Evolutionary conservation across 2,329 filamentous ascomycete species (phyloP).

Genomic region (Paraconiothyrium brasiliense): DNA sequence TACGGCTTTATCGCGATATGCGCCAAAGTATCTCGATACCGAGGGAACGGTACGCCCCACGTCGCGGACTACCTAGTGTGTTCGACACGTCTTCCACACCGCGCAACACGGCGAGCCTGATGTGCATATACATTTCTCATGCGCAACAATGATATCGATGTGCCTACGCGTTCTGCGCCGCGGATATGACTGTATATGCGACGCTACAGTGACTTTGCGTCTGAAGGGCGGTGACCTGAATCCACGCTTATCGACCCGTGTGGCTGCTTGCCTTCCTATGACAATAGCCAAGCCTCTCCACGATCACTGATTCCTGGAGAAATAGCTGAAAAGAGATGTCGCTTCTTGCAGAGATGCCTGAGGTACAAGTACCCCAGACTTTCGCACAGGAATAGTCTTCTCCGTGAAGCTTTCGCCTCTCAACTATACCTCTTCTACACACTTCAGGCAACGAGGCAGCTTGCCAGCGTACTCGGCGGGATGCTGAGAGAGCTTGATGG

Average conservation of each 20-base stretch:
- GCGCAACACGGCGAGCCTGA: neutral
- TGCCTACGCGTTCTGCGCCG: neutral
- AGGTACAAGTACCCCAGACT: neutral
- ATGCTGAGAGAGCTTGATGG: neutral
- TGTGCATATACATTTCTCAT: neutral
- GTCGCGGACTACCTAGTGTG: neutral
- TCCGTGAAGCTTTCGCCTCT: neutral
- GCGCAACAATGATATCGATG: neutral
- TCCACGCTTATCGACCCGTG: neutral
- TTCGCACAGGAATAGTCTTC: neutral
- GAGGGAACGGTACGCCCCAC: neutral
- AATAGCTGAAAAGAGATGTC: neutral
- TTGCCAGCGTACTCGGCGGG: slow-evolving; percentile 10
- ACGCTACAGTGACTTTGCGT: neutral
- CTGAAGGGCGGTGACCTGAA: neutral
- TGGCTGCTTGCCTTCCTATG: neutral
- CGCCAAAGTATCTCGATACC: neutral
- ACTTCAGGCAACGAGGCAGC: slow-evolving; percentile 2
- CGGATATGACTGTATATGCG: neutral
- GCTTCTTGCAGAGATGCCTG: neutral
- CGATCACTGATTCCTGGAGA: neutral
- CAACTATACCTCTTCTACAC: neutral
- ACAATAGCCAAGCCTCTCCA: neutral
- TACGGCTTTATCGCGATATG: too few species aligned
- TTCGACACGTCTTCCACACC: neutral